phyloP scores from a whole-genome alignment of 2,329 filamentous ascomycete species.

The Lachnellula arida region DNA sequence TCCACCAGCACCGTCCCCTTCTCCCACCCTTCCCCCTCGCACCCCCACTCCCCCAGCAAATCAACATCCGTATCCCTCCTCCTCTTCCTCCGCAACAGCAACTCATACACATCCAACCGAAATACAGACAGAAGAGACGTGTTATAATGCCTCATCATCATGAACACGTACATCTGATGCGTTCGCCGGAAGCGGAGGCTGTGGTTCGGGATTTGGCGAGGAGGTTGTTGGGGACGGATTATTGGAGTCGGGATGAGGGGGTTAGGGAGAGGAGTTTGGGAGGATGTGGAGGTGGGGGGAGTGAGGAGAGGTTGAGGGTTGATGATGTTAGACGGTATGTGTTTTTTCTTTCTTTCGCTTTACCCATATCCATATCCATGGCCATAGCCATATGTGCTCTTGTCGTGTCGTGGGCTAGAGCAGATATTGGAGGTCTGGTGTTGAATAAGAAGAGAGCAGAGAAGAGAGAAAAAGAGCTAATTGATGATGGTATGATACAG shows the following conservation, averaged over 20 bases:
- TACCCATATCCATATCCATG: too few relatives aligned
- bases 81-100: too few relatives aligned
- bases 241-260: slow-evolving; percentile 3
- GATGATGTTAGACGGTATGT: slow-evolving; percentile 14
- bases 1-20: background rate
- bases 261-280: background rate
- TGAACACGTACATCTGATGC: background rate
- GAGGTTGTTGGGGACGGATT: slow-evolving; percentile 5
- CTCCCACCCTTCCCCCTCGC: too few relatives aligned
- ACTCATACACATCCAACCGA: too few relatives aligned
- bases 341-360: background rate
- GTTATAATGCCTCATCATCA: too few relatives aligned
- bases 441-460: too few relatives aligned
- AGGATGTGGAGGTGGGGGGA: background rate
- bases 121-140: too few relatives aligned
- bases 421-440: too few relatives aligned
- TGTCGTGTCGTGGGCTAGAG: too few relatives aligned
- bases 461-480: too few relatives aligned
- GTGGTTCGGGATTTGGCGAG: slow-evolving; percentile 1
- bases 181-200: slow-evolving; percentile 3
- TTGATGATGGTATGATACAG: too few relatives aligned
- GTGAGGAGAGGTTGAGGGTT: slow-evolving; percentile 1
- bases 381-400: too few relatives aligned
- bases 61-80: background rate
- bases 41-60: background rate